These are phyloP conservation scores for Lepidopterella palustris DNA, from an alignment of 495 filamentous ascomycete genomes.

Conservation along the genomic window DNA sequence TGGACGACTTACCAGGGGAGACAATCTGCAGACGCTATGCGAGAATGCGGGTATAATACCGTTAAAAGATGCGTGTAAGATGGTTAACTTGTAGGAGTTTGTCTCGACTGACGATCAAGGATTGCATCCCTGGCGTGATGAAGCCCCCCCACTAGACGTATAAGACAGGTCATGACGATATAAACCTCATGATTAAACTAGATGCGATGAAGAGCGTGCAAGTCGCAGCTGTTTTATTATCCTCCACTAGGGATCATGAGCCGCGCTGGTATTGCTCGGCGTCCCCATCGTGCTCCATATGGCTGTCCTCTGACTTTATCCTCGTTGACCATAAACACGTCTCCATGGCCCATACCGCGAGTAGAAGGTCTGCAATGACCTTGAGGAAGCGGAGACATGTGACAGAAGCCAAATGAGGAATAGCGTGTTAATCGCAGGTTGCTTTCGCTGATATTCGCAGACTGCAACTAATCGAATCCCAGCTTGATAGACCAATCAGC, in stretches of 20 bases:
- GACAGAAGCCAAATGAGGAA: neutral
- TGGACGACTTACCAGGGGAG: constrained; percentile 14
- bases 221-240: constrained; percentile 15
- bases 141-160: constrained; percentile 10
- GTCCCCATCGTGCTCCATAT: too few species aligned
- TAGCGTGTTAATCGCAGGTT: neutral
- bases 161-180: constrained; percentile 8
- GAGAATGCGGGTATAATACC: constrained; percentile 18
- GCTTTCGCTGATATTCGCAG: neutral
- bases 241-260: constrained; percentile 14
- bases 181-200: constrained; percentile 16
- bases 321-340: too few species aligned
- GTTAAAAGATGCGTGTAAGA: constrained; percentile 15
- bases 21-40: constrained; percentile 15
- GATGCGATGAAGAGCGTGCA: constrained; percentile 14
- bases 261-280: constrained; percentile 18
- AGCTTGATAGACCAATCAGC: neutral
- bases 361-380: neutral
- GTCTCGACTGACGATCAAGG: constrained; percentile 8
- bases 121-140: constrained; percentile 6
- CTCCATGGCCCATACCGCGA: neutral
- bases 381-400: neutral
- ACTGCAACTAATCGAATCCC: too few species aligned
- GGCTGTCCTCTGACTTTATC: too few species aligned
- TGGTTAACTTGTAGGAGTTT: constrained; percentile 4